These are phyloP conservation scores for Neurospora terricola DNA, from an alignment of 495 filamentous ascomycete genomes.

Conservation along the genomic window DNA sequence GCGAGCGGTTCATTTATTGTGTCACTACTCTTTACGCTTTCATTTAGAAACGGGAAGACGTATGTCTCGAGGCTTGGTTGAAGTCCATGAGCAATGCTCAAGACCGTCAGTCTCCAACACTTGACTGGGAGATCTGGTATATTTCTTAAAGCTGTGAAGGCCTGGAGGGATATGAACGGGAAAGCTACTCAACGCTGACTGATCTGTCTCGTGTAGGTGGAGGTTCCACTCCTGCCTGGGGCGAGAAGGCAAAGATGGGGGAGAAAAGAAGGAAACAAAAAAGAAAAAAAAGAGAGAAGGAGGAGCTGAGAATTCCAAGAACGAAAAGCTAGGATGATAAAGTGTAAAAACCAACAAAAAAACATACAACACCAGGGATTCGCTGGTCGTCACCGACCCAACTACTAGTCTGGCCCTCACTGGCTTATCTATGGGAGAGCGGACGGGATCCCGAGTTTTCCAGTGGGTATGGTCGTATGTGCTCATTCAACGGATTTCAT, in stretches of 20 bases:
- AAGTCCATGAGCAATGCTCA: background rate
- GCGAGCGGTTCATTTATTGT: background rate
- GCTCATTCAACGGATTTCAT: background rate
- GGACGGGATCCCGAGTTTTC: constrained; percentile 43
- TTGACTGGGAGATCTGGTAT: no score
- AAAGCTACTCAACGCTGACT: no score
- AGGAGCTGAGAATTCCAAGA: no score
- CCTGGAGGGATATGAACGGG: no score
- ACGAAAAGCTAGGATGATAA: no score
- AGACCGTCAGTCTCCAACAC: no score
- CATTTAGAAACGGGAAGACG: background rate
- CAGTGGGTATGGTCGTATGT: background rate
- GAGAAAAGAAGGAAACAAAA: no score
- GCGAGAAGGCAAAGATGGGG: no score
- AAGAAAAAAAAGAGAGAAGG: no score
- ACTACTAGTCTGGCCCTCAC: constrained; percentile 16
- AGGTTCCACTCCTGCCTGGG: no score
- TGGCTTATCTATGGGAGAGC: constrained; percentile 39
- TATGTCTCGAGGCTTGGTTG: background rate
- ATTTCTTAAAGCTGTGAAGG: no score
- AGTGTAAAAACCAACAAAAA: constrained; percentile 6
- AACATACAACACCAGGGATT: constrained; percentile 33
- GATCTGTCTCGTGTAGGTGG: no score
- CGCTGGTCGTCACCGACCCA: constrained; percentile 30
- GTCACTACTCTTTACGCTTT: background rate